A percentile compares a stretch with the other conserved stretches of the same genome.
Conservation (phyloP, 495 filamentous ascomycete species). For the Trichoderma gamsii region DNA sequence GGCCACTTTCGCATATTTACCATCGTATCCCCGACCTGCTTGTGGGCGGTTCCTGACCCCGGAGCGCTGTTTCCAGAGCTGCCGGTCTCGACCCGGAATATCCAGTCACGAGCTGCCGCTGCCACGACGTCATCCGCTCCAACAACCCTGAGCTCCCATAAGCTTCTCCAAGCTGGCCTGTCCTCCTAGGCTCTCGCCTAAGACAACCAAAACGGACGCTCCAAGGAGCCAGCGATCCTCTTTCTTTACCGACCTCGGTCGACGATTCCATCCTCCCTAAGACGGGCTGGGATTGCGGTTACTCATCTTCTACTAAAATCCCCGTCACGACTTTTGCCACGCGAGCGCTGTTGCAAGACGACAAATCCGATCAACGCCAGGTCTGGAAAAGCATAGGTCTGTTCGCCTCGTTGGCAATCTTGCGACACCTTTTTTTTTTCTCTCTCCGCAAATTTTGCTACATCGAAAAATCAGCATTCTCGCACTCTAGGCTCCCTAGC, state of each 20-base stretch:
- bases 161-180: slow-evolving; percentile 10
- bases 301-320: background rate
- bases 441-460: background rate
- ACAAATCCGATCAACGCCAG: background rate
- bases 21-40: background rate
- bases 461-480: background rate
- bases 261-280: slow-evolving; percentile 16
- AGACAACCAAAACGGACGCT: slow-evolving; percentile 17
- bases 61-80: slow-evolving; percentile 11
- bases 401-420: background rate
- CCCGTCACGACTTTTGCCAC: background rate
- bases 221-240: slow-evolving; percentile 15
- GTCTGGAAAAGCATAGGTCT: background rate
- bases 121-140: slow-evolving; percentile 12
- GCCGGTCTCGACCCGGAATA: slow-evolving; percentile 10
- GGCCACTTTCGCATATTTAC: background rate
- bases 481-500: background rate
- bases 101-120: background rate
- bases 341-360: background rate
- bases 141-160: background rate
- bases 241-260: slow-evolving; percentile 17
- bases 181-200: slow-evolving; percentile 12
- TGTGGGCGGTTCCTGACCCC: slow-evolving; percentile 8
- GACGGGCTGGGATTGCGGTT: slow-evolving; percentile 9
- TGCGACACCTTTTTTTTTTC: background rate